Conservation (phyloP, 164 flowering plant species). For the Umbilicus rupestris region DNA sequence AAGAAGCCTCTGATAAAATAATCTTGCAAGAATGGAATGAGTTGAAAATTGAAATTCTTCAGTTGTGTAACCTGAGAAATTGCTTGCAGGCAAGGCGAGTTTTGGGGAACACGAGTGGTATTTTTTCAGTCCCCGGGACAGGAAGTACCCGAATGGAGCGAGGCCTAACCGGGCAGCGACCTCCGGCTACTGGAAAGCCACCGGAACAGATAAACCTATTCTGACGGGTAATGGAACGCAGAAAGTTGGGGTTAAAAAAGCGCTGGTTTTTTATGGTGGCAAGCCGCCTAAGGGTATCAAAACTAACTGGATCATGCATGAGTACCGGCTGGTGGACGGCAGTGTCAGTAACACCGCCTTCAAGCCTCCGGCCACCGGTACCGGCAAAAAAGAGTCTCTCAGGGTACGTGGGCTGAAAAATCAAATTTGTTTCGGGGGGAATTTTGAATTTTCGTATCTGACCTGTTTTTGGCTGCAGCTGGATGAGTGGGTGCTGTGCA, state of each 20-base stretch:
- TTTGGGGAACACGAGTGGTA: conserved; percentile 56
- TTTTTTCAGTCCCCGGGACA: conserved; percentile 45
- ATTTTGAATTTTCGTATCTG: not conserved
- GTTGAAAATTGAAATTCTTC: no score
- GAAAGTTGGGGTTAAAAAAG: conserved; percentile 52
- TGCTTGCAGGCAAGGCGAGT: conserved; percentile 31
- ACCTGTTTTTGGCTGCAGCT: conserved; percentile 19
- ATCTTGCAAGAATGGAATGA: no score
- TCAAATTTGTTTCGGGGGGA: no score
- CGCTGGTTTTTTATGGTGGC: conserved; percentile 50
- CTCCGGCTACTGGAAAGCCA: conserved; percentile 54
- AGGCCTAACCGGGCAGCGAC: conserved; percentile 52
- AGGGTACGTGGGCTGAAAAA: conserved; percentile 21
- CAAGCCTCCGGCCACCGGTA: conserved; percentile 15
- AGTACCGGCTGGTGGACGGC: conserved; percentile 29
- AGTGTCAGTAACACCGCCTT: conserved; percentile 9
- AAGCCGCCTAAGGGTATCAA: conserved; percentile 52
- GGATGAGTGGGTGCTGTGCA: conserved; percentile 53
- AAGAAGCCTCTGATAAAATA: no score
- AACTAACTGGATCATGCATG: conserved; percentile 57
- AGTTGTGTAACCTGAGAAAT: not conserved
- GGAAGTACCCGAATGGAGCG: conserved; percentile 56
- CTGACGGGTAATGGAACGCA: conserved; percentile 29
- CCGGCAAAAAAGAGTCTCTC: conserved; percentile 25
- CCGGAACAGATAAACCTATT: conserved; percentile 53